Base-by-base conservation (phyloP, 2,329 filamentous ascomycete genomes). In the Sclerotiophoma versabilis region DNA sequence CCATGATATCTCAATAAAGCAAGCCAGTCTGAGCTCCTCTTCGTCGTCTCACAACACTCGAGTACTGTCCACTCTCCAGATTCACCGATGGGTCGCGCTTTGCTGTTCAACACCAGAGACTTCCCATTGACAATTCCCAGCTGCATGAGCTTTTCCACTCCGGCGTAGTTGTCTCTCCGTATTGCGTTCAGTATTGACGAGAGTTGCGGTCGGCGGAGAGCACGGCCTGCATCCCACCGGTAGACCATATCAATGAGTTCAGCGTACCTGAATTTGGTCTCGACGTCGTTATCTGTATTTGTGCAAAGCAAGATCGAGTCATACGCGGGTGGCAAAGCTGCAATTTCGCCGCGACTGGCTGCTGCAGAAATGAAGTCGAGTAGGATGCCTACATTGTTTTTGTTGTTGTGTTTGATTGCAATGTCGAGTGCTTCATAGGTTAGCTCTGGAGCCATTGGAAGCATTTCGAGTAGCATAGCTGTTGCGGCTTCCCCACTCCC, bases 1-100 rank as follows among this genome's bases (percentile, higher is more conserved):
- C 60, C 60, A 47, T 57, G 56, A n/a, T 57, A 49, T n/a, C 60
- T 54, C 49, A 65, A 37, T 10, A 65, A 36, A 14, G 60, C 54
- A 39, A 60, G 56, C 60, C 60, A 65, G 27, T 65, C 62, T 19
- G 51, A 39, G 47, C 58, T 63, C 37, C 58, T 54, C 17, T 53
- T 46, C 15, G 58, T 65, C n/a, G 42, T 57, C 30, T 63, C 60
- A 34, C 58, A 61, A 36, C 60, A 63, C 41, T 64, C 60, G 7
- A 65, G 27, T n/a, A 62, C 52, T 6, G 60, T 62, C 57, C 63
- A 62, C 25, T 53, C 32, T 2, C 54, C 57, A 11, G 50, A 22
- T 25, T 65, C 63, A 12, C 63, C 60, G 26, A 41, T 39, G 3
- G 59, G 54, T n/a, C 56, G 46, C 27, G 60, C 63, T 30, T 53